These are phyloP conservation scores for Ogataea salicorniae DNA, from an alignment of 805 yeast species.

Conservation along the genomic window DNA sequence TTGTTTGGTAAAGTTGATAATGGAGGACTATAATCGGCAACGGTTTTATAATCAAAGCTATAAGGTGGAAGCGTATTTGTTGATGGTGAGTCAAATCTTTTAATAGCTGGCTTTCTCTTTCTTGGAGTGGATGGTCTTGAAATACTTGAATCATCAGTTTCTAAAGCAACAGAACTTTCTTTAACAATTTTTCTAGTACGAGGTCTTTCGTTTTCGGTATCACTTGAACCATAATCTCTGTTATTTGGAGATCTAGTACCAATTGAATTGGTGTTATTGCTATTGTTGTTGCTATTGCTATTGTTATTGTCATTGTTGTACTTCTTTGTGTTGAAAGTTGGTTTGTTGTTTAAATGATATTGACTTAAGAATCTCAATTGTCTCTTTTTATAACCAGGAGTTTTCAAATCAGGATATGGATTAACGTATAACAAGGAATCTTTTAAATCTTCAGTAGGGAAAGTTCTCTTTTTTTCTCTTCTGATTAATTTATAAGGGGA, in stretches of 20 bases:
- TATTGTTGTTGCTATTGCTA: conserved; percentile 14
- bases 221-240: conserved; percentile 25
- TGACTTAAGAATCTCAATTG: conserved; percentile 51
- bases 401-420: conserved; percentile 44
- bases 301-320: conserved; percentile 3
- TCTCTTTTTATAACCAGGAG: conserved; percentile 40
- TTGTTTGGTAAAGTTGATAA: conserved; percentile 60
- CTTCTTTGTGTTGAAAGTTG: conserved; percentile 4
- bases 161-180: conserved; percentile 31
- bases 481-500: conserved; percentile 1
- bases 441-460: conserved; percentile 42
- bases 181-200: conserved; percentile 55
- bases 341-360: conserved; percentile 34
- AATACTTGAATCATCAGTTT: conserved; percentile 26
- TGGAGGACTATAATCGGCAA: conserved; percentile 84
- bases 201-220: conserved; percentile 43
- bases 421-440: conserved; percentile 44
- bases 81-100: conserved; percentile 17
- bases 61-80: conserved; percentile 41
- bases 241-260: conserved; percentile 9
- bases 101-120: conserved; percentile 31
- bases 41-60: conserved; percentile 56
- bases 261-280: conserved; percentile 18
- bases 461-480: conserved; percentile 22
- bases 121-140: conserved; percentile 32